These are phyloP conservation scores for Zea luxurians DNA, from an alignment of 176 grass and related monocot species.

Conservation along the genomic window DNA sequence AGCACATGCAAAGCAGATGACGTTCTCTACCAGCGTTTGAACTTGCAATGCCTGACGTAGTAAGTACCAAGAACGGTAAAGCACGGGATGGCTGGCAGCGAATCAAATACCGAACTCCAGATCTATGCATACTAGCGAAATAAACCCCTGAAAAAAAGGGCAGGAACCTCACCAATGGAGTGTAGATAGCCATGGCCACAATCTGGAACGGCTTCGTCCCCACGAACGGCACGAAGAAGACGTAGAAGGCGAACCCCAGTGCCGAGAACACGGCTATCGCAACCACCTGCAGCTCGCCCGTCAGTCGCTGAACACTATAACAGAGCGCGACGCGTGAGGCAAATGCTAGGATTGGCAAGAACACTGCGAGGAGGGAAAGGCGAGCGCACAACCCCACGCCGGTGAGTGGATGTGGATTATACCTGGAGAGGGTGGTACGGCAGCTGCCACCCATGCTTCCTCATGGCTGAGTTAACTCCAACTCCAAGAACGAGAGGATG, in stretches of 20 bases:
- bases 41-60: constrained; percentile 11
- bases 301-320: background rate
- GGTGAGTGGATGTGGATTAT: background rate
- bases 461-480: constrained; percentile 49
- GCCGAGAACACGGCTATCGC: constrained; percentile 94
- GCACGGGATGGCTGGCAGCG: background rate
- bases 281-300: constrained; percentile 56
- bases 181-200: constrained; percentile 76
- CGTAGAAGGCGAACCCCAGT: constrained; percentile 93
- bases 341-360: background rate
- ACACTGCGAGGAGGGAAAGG: background rate
- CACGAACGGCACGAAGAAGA: constrained; percentile 93
- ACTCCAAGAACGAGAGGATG: background rate
- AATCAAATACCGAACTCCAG: background rate
- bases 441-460: constrained; percentile 98
- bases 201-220: constrained; percentile 62
- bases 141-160: background rate
- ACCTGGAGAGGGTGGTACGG: constrained; percentile 97
- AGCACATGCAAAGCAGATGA: background rate
- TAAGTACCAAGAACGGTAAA: background rate
- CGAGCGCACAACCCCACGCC: background rate
- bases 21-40: background rate
- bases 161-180: constrained; percentile 65
- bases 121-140: constrained; percentile 17
- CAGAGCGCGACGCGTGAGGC: background rate